Base-by-base conservation (phyloP, 1,284 basidiomycete species). In the Leccinum cinnamomeum region DNA sequence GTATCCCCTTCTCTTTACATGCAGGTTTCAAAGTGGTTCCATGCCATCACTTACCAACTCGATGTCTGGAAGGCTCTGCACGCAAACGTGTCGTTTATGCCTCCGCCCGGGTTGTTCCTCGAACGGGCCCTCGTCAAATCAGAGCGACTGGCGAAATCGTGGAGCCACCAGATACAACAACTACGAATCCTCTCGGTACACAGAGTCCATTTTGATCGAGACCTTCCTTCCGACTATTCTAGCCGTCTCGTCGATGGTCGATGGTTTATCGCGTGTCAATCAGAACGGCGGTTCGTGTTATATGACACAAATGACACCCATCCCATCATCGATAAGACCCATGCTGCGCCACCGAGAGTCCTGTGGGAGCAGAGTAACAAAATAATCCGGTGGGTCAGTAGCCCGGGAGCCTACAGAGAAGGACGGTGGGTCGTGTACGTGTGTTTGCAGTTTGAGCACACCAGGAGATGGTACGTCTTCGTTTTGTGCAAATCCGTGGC, bases 21-120 rank as follows among this genome's bases (percentile, higher is more conserved):
- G n/a, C 39, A 41, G 60, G 50, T 61, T 41, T 61, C 59, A 35
- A 50, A 50, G 20, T 20, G 48, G 23, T 44, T 60, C 28, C 5
- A 2, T 12, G 10, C 3, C 18, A 2, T 61, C 20, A 60, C 57
- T 3, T n/a, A 53, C 46, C 37, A 60, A 7, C 11, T 18, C 18
- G 3, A 5, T 8, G 14, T 50, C 12, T 25, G 48, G 48, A 50
- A 5, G 48, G 23, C 48, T 3, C 2, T 61, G 5, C 37, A 23
- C 8, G n/a, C 16, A 16, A 57, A 44, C 5, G 23, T 48, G 33
- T 10, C 3, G 10, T 59, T 44, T 0, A 28, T 53, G 7, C 25
- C 46, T 16, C 50, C 39, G 10, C 39, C 11, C 7, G 28, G 8
- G 11, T 30, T 2, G 11, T 1, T 14, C 1, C 48, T 14, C 12